Evolutionary conservation across 169 alveolate genomes (phyloP), one percentile per base, ranked within the genome.

Genomic region (Plasmodium sp.): DNA sequence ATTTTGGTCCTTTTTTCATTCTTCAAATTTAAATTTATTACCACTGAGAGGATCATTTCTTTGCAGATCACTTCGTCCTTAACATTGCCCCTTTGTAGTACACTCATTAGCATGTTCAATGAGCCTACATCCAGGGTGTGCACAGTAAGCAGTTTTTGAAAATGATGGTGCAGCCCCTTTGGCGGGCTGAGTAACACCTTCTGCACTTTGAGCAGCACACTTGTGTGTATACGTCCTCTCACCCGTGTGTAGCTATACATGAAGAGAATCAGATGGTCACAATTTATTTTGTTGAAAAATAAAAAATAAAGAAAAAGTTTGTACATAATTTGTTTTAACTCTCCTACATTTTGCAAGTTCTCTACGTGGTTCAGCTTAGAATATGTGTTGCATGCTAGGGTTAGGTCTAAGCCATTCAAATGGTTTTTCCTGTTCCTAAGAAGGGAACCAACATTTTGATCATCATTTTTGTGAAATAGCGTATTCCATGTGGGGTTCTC

Each of bases 241-340:
- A 86, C 39, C 41, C 81, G 79, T 9, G 45, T 79, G 45, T 77
- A 86, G 48, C 94, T 86, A 58, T 86, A 48, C 62, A 86, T 77
- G n/a, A 86, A 86, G 74, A 86, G 81, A 54, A 75, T 77, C 36
- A 86, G 31, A 34, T 86, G 94, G 45, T 86, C 34, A 39, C 5
- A 86, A 86, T 79, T 39, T 27, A 77, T 79, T 36, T 77, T 72
- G 36, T 79, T 43, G 39, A 77, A 86, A 18, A 86, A 86, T 86
- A 86, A 72, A 31, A 86, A 86, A 86, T 86, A 86, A 7, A 86
- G 72, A 79, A 86, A 86, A 75, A 86, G 88, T 79, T 86, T 86
- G 45, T 79, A 86, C 39, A 86, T 39, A 62, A 77, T 72, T 41
- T 79, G 41, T 86, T 79, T 86, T 51, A 86, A 86, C n/a, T 86